Base-by-base conservation (phyloP, 257 asterid species). In the Oldenlandia corymbosa region DNA sequence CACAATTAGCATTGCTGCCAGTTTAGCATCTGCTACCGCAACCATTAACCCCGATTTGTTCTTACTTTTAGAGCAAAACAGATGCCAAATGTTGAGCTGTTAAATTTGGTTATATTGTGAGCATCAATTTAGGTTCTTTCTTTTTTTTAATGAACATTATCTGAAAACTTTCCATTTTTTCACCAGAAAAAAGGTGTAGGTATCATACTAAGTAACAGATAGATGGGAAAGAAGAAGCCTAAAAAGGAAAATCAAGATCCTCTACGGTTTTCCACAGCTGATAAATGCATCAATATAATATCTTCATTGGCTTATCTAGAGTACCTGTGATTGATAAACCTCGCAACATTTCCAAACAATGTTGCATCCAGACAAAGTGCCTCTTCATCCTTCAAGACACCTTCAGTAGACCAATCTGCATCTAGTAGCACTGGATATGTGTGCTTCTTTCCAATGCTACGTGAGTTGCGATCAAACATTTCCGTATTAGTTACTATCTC, bases 381-480 rank as follows among this genome's bases (percentile, higher is more conserved):
- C 8, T 77, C 78, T 61, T 77, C 76, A 58, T 73, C 82, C 62
- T 73, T 73, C 46, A 72, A 55, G 42, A 72, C 71, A 26, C 72
- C 79, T 68, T 88, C 90, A 7, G 95, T 76, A 31, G 84, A 70
- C 91, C 95, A 85, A 68, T 85, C 94, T 10, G 91, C 85, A 76
- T 88, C 95, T 37, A 88, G 82, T 10, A 83, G 71, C 37, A 85
- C 91, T 1, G 94, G 91, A 49, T 88, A 88, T 13, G 79, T 74
- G 60, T 85, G 95, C 43, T 39, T 39, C 10, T 39, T 39, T 39
- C 43, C 43, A 39, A 4, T 39, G 43, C 10, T 39, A 1, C 52
- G 73, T 36, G 57, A 52, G 20, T 79, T 87, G 68, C 90, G 78
- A 18, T 85, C 80, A 48, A 70, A 81, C 68, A 85, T 51, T 58